Evolutionary conservation across 495 filamentous ascomycete genomes (phyloP).

Genomic region (Chaetomium tenue): DNA sequence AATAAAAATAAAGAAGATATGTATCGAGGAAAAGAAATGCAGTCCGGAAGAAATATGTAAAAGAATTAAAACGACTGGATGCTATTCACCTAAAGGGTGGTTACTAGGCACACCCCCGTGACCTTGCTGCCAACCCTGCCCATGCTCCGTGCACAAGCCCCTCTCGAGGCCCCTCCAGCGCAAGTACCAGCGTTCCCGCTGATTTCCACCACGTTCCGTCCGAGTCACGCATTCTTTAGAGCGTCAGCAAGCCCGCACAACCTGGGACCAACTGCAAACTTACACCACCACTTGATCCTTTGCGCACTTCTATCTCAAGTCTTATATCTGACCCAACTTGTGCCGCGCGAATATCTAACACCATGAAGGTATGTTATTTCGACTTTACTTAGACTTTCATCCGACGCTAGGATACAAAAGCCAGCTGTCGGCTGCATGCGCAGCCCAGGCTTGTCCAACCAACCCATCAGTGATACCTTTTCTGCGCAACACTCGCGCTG

Average conservation of each 20-base stretch:
- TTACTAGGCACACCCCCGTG: too few relatives aligned
- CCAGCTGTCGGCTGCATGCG: constrained; percentile 5
- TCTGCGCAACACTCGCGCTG: constrained; percentile 10
- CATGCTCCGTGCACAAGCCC: too few relatives aligned
- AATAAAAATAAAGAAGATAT: too few relatives aligned
- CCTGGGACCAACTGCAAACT: constrained; percentile 14
- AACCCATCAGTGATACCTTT: not conserved
- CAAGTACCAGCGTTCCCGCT: constrained; percentile 14
- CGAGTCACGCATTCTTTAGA: not conserved
- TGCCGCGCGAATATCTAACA: constrained; percentile 30
- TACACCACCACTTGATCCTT: too few relatives aligned
- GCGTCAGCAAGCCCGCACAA: constrained; percentile 1
- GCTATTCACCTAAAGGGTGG: too few relatives aligned
- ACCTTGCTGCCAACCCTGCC: too few relatives aligned
- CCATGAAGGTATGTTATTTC: constrained; percentile 53
- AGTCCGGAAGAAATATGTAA: not conserved
- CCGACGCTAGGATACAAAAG: constrained; percentile 11
- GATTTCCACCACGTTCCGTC: constrained; percentile 11
- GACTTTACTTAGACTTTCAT: constrained; percentile 11
- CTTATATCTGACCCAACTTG: constrained; percentile 15
- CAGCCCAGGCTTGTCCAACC: constrained; percentile 10
- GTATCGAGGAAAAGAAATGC: too few relatives aligned
- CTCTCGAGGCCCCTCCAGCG: too few relatives aligned
- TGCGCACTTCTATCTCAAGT: constrained; percentile 11
- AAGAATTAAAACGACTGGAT: too few relatives aligned